phyloP scores from a whole-genome alignment of 2,329 filamentous ascomycete genomes.

The Incumbomyces lentus region DNA sequence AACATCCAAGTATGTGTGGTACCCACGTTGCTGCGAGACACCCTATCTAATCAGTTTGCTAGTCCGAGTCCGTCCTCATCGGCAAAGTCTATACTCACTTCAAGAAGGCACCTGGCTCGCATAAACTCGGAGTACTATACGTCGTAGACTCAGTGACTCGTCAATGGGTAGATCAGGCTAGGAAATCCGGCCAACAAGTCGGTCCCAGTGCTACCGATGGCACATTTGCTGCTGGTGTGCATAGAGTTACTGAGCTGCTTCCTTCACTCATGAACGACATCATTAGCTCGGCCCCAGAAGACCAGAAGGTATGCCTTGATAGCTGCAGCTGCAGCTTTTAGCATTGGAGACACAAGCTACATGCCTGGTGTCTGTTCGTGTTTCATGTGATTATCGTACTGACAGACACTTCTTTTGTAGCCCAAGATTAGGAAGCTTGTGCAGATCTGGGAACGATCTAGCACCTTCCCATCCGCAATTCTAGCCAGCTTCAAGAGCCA shows the following conservation, averaged over 20 bases:
- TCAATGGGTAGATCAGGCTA: slow-evolving; percentile 95
- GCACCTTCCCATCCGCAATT: slow-evolving; percentile 75
- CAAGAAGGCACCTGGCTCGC: slow-evolving; percentile 84
- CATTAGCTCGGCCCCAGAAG: slow-evolving; percentile 71
- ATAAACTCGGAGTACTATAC: slow-evolving; percentile 98
- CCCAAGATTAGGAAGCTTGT: slow-evolving; percentile 92
- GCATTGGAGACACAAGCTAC: neutral
- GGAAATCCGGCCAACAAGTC: slow-evolving; percentile 70
- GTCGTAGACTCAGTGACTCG: slow-evolving; percentile 99
- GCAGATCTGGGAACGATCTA: slow-evolving; percentile 95
- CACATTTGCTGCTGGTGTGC: slow-evolving; percentile 87
- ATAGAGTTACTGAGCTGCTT: slow-evolving; percentile 91
- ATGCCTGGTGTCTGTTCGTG: neutral
- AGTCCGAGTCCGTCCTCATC: slow-evolving; percentile 91
- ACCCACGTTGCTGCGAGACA: neutral
- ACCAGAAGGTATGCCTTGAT: slow-evolving; percentile 80
- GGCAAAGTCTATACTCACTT: slow-evolving; percentile 96
- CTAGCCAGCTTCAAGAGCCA: slow-evolving; percentile 72
- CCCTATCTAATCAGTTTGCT: slow-evolving; percentile 24
- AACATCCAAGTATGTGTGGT: slow-evolving; percentile 70
- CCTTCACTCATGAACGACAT: slow-evolving; percentile 94
- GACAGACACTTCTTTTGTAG: slow-evolving; percentile 44
- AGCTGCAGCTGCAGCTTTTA: neutral
- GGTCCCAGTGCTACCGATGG: slow-evolving; percentile 75
- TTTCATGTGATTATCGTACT: neutral